These are phyloP conservation scores for Phycomyces nitens DNA, from an alignment of 192 early-diverging fungal genomes.

Conservation along the genomic window DNA sequence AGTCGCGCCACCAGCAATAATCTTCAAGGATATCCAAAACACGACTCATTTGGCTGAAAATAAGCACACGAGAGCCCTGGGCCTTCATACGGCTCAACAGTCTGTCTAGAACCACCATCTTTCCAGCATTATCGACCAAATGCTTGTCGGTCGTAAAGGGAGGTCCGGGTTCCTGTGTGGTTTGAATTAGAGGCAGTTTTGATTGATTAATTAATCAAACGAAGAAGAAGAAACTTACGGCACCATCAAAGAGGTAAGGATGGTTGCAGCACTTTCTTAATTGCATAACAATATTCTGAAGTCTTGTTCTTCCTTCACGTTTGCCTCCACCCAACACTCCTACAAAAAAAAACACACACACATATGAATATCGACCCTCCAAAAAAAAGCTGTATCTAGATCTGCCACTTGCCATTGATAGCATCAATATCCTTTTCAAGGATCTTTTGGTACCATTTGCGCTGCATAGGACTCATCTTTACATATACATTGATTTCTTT, in stretches of 20 bases:
- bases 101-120: slow-evolving; percentile 92
- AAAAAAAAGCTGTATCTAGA: neutral
- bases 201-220: no score
- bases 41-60: slow-evolving; percentile 98
- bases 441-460: slow-evolving; percentile 92
- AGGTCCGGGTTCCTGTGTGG: slow-evolving; percentile 74
- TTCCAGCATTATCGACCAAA: slow-evolving; percentile 89
- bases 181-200: neutral
- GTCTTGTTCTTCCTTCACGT: slow-evolving; percentile 81
- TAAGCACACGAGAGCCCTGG: slow-evolving; percentile 89
- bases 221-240: slow-evolving; percentile 13
- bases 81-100: slow-evolving; percentile 75
- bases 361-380: neutral
- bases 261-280: slow-evolving; percentile 96
- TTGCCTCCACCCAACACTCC: slow-evolving; percentile 47
- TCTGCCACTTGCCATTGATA: slow-evolving; percentile 69
- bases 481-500: slow-evolving; percentile 92
- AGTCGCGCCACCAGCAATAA: slow-evolving; percentile 88
- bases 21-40: slow-evolving; percentile 98
- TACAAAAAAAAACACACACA: neutral
- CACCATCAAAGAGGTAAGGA: slow-evolving; percentile 86
- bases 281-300: slow-evolving; percentile 95
- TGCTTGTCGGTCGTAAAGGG: slow-evolving; percentile 97
- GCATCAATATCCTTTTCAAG: slow-evolving; percentile 96
- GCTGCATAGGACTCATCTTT: slow-evolving; percentile 91